Evolutionary conservation across 306 rosid species (phyloP), one percentile per base, ranked within the genome.

Genomic region (Cicer arietinum): DNA sequence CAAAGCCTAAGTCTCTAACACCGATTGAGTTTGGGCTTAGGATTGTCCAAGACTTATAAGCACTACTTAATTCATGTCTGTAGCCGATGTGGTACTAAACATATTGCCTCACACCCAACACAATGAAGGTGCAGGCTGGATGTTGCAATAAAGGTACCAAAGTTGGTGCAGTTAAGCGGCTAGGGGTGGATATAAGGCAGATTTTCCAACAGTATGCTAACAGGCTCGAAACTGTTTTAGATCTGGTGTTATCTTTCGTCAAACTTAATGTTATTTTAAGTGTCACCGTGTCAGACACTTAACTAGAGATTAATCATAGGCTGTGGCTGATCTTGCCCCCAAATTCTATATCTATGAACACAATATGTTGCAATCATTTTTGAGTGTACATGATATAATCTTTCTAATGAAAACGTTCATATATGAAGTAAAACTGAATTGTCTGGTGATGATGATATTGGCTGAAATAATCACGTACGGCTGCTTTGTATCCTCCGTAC

Each of bases 401-500:
- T 47, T 81, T 77, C 35, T 63, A 51, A 11, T 8, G 7, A 66
- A 73, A 67, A 73, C 40, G 45, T 62, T 13, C 12, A 10, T 69
- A 69, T 62, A 9, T 63, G 56, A 22, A 16, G 71, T 45, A 67
- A 14, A 13, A 59, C 16, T 67, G 69, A 54, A 67, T 18, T 72
- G 72, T 50, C 39, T 47, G 14, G 13, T 7, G 58, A 73, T 40
- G 50, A 73, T 40, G 54, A 46, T 66, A 47, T 48, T 20, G 69
- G 80, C 25, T 52, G 46, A 59, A 44, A 77, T 62, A 46, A 46
- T 74, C 44, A 35, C 45, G 69, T 72, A 56, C 45, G 47, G 39
- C 56, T 51, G 40, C 50, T 56, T 63, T 56, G 30, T 30, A 30
- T 30, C 37, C 37, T 30, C 37, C 5, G 5, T 30, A 30, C 37